These are phyloP conservation scores for Aspergillus bertholletiae DNA, from an alignment of 495 filamentous ascomycete genomes.

Conservation along the genomic window DNA sequence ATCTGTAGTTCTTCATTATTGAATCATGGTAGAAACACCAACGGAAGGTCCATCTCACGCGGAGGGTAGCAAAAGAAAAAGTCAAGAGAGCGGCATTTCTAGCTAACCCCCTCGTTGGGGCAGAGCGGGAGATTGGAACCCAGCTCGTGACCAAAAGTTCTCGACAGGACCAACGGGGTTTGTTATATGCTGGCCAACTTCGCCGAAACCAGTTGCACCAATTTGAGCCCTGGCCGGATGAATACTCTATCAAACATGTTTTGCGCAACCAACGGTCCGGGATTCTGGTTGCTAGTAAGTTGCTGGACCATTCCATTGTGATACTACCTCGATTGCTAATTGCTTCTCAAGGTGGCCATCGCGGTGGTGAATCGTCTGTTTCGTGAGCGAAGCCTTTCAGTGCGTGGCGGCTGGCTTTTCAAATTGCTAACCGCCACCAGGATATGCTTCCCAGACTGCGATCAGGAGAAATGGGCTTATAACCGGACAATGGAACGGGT, in stretches of 20 bases:
- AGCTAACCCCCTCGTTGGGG: constrained; percentile 24
- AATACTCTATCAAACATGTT: constrained; percentile 32
- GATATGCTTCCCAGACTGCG: constrained; percentile 35
- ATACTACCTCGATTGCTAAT: background rate
- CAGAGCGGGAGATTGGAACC: constrained; percentile 27
- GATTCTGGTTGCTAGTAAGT: constrained; percentile 36
- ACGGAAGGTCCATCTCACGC: constrained; percentile 21
- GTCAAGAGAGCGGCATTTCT: constrained; percentile 29
- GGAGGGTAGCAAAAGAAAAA: constrained; percentile 30
- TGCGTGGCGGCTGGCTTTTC: background rate
- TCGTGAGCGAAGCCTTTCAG: constrained; percentile 25
- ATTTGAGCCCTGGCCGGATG: constrained; percentile 31
- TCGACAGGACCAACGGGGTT: constrained; percentile 25
- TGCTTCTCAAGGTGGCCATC: constrained; percentile 25
- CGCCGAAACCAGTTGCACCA: constrained; percentile 27
- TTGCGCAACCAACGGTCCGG: constrained; percentile 34
- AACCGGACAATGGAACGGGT: constrained; percentile 35
- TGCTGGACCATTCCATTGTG: background rate
- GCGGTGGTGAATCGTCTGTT: constrained; percentile 29
- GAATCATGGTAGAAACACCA: constrained; percentile 24
- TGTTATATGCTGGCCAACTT: constrained; percentile 32
- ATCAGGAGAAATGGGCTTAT: constrained; percentile 33
- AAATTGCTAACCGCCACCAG: constrained; percentile 16
- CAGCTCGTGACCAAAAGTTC: constrained; percentile 8
- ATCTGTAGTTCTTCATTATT: constrained; percentile 8